These are phyloP conservation scores for Tulasnella sp. DNA, from an alignment of 768 basidiomycete species.

Conservation along the genomic window DNA sequence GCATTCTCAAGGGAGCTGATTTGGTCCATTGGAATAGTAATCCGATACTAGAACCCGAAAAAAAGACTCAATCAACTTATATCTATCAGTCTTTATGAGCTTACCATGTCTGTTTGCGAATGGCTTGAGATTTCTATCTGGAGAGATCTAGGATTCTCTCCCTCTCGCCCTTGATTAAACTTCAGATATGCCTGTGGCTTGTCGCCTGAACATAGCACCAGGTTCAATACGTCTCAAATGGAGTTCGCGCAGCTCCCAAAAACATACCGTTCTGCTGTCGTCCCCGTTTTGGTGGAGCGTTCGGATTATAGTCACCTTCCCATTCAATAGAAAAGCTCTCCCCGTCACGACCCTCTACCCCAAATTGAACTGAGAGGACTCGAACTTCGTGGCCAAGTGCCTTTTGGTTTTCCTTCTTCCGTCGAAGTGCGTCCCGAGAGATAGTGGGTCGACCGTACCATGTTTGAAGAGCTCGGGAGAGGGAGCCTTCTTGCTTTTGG, in stretches of 20 bases:
- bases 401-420: constrained; percentile 40
- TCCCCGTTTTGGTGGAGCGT: constrained; percentile 50
- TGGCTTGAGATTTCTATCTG: constrained; percentile 3
- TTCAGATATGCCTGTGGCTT: constrained; percentile 17
- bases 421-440: background rate
- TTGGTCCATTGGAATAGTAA: constrained; percentile 13
- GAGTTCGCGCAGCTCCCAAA: constrained; percentile 50
- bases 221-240: constrained; percentile 5
- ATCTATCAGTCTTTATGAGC: background rate
- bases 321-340: constrained; percentile 64
- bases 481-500: background rate
- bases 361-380: constrained; percentile 64
- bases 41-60: background rate
- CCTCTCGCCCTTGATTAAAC: constrained; percentile 16
- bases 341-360: constrained; percentile 39
- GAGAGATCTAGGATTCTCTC: constrained; percentile 12
- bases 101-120: background rate
- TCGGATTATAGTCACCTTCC: constrained; percentile 49
- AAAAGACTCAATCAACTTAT: no score
- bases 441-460: background rate
- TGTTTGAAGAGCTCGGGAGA: background rate
- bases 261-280: constrained; percentile 61
- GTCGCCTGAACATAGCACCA: no score
- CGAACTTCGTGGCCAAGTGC: constrained; percentile 51
- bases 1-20: constrained; percentile 59